Conservation (phyloP, 345 rosid species). For the Hibiscus trionum region DNA sequence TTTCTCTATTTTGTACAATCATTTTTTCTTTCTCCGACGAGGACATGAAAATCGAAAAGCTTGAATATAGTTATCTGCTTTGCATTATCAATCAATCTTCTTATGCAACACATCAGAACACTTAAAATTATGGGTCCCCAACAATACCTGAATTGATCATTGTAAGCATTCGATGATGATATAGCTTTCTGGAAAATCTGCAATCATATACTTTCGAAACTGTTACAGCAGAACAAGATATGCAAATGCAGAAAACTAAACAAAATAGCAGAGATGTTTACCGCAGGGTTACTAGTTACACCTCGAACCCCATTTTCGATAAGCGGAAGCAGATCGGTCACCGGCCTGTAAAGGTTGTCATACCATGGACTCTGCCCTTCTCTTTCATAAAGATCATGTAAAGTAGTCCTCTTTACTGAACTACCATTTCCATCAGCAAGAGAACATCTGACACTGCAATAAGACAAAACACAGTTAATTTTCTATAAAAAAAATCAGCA, state of each 20-base stretch:
- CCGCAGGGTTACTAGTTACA: conserved; percentile 99
- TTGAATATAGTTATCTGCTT: background rate
- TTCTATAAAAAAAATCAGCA: background rate
- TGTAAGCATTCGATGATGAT: conserved; percentile 90
- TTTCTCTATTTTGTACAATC: background rate
- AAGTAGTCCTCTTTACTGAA: conserved; percentile 51
- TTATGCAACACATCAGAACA: background rate
- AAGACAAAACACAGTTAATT: background rate
- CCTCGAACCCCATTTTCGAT: conserved; percentile 92
- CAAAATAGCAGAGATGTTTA: conserved; percentile 19
- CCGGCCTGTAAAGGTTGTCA: conserved; percentile 95
- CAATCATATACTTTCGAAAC: conserved; percentile 18
- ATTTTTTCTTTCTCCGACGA: background rate
- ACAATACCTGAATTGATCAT: conserved; percentile 77
- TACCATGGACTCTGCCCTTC: conserved; percentile 99
- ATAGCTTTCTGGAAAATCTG: conserved; percentile 99
- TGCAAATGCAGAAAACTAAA: background rate
- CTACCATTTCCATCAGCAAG: conserved; percentile 53
- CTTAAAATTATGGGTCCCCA: background rate
- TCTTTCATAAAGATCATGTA: conserved; percentile 83
- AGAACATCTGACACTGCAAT: conserved; percentile 46
- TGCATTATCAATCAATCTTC: background rate
- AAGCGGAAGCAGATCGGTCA: conserved; percentile 77
- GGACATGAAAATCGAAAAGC: conserved; percentile 2
- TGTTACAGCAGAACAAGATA: background rate